Percentiles rank a stretch among this genome's conserved stretches.
Evolutionary conservation across 345 rosid species (phyloP).

Genomic region (Carallia brachiata): DNA sequence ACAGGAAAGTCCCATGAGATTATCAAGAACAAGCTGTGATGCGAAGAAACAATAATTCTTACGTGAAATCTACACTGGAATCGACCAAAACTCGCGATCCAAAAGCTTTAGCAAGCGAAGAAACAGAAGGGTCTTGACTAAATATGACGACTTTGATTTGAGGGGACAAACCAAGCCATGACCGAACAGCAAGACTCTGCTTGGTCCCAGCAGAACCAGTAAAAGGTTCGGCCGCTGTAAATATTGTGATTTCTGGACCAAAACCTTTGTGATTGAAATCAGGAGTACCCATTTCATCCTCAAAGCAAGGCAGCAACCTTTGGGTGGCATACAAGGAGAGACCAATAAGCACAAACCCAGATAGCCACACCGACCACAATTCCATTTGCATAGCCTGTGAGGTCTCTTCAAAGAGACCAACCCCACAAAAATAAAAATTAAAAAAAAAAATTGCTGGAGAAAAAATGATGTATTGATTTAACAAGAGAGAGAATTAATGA

Average conservation of each 20-base stretch:
- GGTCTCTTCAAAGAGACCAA: not conserved
- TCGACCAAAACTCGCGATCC: conserved; percentile 65
- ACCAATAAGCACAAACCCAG: conserved; percentile 63
- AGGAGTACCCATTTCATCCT: conserved; percentile 20
- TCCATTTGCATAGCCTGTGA: conserved; percentile 52
- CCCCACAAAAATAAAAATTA: conserved; percentile 10
- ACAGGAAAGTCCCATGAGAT: no score
- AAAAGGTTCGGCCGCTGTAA: conserved; percentile 53
- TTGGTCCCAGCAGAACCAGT: conserved; percentile 38
- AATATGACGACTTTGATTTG: conserved; percentile 60
- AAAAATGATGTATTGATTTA: not conserved
- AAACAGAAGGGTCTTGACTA: conserved; percentile 54
- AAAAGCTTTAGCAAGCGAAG: conserved; percentile 44
- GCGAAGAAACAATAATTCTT: conserved; percentile 25
- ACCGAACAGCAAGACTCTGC: conserved; percentile 56
- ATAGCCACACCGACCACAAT: conserved; percentile 69
- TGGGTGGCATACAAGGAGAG: conserved; percentile 72
- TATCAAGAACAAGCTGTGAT: not conserved
- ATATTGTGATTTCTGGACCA: conserved; percentile 55
- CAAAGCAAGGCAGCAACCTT: conserved; percentile 48
- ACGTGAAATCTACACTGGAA: conserved; percentile 78
- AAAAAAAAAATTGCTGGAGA: not conserved
- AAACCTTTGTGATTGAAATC: conserved; percentile 8
- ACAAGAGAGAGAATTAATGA: not conserved
- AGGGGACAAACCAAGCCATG: conserved; percentile 87